phyloP scores from a whole-genome alignment of 805 yeast genomes.

The Hanseniaspora lachancei region DNA sequence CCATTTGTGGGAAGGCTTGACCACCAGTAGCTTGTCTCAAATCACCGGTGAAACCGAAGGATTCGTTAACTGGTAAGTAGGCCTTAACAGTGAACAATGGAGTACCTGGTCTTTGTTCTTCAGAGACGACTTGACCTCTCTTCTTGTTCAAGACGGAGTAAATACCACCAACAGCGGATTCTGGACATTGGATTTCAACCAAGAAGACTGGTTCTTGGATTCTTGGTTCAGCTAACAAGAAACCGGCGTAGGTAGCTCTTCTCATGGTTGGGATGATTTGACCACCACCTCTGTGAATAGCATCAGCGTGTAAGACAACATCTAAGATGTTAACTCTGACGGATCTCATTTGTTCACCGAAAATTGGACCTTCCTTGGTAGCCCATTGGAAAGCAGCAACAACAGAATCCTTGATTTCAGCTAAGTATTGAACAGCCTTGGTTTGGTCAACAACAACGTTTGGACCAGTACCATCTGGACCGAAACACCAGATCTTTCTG shows the following conservation, averaged over 20 bases:
- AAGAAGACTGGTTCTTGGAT: constrained; percentile 98
- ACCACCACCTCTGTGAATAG: constrained; percentile 99
- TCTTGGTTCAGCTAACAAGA: constrained; percentile 96
- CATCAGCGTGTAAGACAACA: constrained; percentile 99
- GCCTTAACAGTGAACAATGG: constrained; percentile 99
- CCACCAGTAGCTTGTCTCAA: constrained; percentile 99
- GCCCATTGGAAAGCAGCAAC: constrained; percentile 99
- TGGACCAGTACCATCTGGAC: constrained; percentile 99
- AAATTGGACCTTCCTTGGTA: constrained; percentile 97
- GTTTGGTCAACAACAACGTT: constrained; percentile 98
- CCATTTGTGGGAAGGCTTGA: constrained; percentile 99
- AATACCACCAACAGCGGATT: constrained; percentile 98
- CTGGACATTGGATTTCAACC: constrained; percentile 99
- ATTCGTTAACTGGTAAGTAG: constrained; percentile 98
- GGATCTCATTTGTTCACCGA: constrained; percentile 94
- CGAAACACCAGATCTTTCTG: constrained; percentile 99
- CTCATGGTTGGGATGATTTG: constrained; percentile 99
- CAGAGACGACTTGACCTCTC: constrained; percentile 99
- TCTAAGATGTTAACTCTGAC: constrained; percentile 95
- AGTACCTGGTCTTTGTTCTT: constrained; percentile 99
- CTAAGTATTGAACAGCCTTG: constrained; percentile 98
- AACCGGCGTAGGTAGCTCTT: constrained; percentile 97
- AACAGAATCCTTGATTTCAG: constrained; percentile 98
- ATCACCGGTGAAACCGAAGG: constrained; percentile 99
- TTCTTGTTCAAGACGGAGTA: constrained; percentile 97